phyloP scores from a whole-genome alignment of 352 stramenopile genomes.

The Phytophthora ohioensis region DNA sequence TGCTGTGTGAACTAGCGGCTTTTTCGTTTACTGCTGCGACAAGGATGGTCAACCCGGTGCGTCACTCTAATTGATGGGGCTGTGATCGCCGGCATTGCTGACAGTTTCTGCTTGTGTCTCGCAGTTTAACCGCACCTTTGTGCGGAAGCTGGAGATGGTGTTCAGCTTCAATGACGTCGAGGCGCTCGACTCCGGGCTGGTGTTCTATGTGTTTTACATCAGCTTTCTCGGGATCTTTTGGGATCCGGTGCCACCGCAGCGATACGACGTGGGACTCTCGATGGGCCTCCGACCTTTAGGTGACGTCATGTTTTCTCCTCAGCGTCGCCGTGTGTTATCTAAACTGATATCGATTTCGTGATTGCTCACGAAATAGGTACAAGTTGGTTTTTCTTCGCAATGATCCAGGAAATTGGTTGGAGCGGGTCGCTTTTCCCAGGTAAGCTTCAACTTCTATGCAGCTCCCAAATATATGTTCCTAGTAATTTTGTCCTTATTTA shows the following conservation, averaged over 20 bases:
- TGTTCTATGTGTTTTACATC: conserved; percentile 92
- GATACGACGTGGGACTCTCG: conserved; percentile 83
- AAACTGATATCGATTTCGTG: conserved; percentile 23
- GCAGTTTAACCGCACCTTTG: conserved; percentile 88
- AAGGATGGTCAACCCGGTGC: conserved; percentile 88
- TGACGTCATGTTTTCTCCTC: conserved; percentile 23
- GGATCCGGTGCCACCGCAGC: conserved; percentile 82
- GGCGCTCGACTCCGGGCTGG: conserved; percentile 82
- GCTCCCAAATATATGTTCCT: conserved; percentile 3
- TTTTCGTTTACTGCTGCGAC: conserved; percentile 89
- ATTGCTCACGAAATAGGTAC: conserved; percentile 55
- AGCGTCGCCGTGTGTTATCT: background rate
- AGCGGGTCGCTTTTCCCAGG: conserved; percentile 89
- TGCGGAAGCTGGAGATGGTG: conserved; percentile 87
- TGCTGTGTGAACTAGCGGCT: conserved; percentile 84
- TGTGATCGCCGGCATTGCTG: background rate
- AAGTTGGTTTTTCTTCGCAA: conserved; percentile 86
- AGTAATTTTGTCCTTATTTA: background rate
- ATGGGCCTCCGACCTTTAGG: conserved; percentile 73
- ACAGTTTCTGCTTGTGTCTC: conserved; percentile 16
- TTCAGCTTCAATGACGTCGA: conserved; percentile 91
- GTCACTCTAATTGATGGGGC: conserved; percentile 22
- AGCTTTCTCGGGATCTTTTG: conserved; percentile 85
- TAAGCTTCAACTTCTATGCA: conserved; percentile 32
- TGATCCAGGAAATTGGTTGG: conserved; percentile 89